Evolutionary conservation across 2,329 filamentous ascomycete genomes (phyloP).

Genomic region (Botryotinia narcissicola): DNA sequence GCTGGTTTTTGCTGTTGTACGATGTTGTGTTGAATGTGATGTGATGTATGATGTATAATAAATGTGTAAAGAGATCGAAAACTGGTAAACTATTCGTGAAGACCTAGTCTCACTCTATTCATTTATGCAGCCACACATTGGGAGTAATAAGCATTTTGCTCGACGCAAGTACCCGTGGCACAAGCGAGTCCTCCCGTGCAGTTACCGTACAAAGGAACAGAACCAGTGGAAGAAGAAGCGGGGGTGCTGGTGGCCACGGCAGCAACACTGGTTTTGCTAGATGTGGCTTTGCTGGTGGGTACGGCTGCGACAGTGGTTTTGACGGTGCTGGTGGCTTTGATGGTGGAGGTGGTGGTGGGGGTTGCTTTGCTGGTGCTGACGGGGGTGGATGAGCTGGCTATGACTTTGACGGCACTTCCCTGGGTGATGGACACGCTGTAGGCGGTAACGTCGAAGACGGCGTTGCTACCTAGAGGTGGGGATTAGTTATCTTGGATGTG

Average conservation of each 20-base stretch:
- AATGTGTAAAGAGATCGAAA: background rate
- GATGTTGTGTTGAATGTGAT: no score
- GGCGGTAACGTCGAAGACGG: slow-evolving; percentile 10
- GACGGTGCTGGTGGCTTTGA: background rate
- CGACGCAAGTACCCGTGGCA: background rate
- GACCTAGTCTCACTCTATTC: background rate
- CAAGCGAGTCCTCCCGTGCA: background rate
- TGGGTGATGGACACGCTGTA: slow-evolving; percentile 12
- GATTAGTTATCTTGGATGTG: background rate
- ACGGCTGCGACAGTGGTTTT: background rate
- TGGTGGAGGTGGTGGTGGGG: background rate
- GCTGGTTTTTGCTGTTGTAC: no score
- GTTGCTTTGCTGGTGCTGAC: background rate
- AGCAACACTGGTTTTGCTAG: background rate
- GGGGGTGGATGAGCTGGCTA: background rate
- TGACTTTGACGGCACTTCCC: background rate
- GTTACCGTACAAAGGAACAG: slow-evolving; percentile 1
- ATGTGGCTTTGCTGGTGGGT: background rate
- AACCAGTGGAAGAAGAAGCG: background rate
- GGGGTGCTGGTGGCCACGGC: background rate
- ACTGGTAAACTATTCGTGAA: background rate
- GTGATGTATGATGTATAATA: background rate
- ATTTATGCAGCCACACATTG: background rate
- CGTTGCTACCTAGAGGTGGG: background rate
- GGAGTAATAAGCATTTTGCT: background rate